Conservation (phyloP, 495 filamentous ascomycete genomes). For the Aspergillus heteromorphus region DNA sequence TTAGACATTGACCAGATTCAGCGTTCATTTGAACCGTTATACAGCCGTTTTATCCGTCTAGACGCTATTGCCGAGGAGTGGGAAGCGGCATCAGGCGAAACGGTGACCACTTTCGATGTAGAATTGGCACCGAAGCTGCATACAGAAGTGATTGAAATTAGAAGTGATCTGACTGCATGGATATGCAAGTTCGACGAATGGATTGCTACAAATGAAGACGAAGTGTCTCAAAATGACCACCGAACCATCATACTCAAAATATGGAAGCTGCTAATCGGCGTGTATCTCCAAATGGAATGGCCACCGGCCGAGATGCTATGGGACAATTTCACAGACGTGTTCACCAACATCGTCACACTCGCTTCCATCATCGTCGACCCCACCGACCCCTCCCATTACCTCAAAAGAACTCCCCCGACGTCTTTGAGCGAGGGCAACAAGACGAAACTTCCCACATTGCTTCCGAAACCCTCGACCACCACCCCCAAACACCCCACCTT, state of each 20-base stretch:
- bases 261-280: neutral
- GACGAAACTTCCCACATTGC: neutral
- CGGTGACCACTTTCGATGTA: neutral
- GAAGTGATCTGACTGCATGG: neutral
- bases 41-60: neutral
- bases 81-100: neutral
- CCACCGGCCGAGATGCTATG: neutral
- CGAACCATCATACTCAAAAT: neutral
- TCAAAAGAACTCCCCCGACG: too few species aligned
- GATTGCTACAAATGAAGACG: neutral
- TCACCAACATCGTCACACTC: neutral
- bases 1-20: neutral
- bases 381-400: neutral
- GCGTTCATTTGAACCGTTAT: neutral
- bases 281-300: neutral
- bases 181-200: neutral
- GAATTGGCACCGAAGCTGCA: neutral
- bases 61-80: neutral
- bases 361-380: neutral
- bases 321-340: neutral
- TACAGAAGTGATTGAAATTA: neutral
- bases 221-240: neutral
- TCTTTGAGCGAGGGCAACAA: neutral
- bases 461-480: neutral
- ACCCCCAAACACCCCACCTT: conserved; percentile 1